These are phyloP conservation scores for Brassica rapa DNA, from an alignment of 345 rosid species.

Conservation along the genomic window DNA sequence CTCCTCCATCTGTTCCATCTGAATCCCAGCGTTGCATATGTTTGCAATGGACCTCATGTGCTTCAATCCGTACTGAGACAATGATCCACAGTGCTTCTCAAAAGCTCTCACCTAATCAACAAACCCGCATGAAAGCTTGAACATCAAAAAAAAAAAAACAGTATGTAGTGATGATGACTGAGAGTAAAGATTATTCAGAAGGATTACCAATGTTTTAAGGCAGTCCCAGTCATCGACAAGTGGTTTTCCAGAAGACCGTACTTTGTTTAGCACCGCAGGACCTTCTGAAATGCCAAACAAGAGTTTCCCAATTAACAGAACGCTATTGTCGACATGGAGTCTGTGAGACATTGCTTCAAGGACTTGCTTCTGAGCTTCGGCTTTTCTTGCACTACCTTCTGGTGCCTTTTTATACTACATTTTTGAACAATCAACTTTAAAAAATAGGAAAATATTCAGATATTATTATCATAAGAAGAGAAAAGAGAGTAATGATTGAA, in stretches of 20 bases:
- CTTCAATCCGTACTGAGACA: slow-evolving; percentile 89
- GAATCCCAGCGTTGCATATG: slow-evolving; percentile 80
- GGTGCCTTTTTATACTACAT: slow-evolving; percentile 85
- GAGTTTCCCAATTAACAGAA: slow-evolving; percentile 69
- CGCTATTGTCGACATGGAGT: slow-evolving; percentile 69
- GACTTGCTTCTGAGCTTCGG: slow-evolving; percentile 71
- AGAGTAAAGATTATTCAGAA: background rate
- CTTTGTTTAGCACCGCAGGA: slow-evolving; percentile 52
- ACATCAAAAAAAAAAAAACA: background rate
- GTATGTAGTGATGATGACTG: background rate
- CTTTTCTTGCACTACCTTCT: slow-evolving; percentile 74
- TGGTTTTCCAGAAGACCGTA: slow-evolving; percentile 69
- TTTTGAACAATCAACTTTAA: background rate
- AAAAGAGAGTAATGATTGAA: no score
- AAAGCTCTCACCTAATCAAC: slow-evolving; percentile 75
- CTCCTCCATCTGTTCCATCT: slow-evolving; percentile 57
- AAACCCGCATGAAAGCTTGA: slow-evolving; percentile 1
- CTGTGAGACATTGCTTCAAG: slow-evolving; percentile 92
- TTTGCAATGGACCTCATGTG: slow-evolving; percentile 91
- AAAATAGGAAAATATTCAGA: no score
- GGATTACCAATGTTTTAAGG: slow-evolving; percentile 69
- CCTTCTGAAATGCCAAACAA: slow-evolving; percentile 70
- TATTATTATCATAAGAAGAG: no score
- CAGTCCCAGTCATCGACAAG: slow-evolving; percentile 92
- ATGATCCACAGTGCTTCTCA: slow-evolving; percentile 80